phyloP scores from a whole-genome alignment of 2,329 filamentous ascomycete species.

The Diplodia scrobiculata region DNA sequence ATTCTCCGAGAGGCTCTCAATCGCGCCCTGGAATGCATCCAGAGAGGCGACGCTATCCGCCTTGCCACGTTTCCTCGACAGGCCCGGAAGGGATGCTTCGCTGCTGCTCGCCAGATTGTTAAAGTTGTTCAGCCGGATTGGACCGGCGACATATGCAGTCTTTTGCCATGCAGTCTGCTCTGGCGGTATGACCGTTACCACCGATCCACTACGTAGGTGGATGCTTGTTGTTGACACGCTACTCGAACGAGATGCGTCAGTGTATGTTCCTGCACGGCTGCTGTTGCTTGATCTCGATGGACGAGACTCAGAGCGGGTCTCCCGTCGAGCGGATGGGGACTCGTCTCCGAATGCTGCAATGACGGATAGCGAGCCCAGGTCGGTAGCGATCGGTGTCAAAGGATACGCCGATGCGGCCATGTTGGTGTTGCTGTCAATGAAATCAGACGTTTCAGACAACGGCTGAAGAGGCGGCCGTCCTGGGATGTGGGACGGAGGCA shows the following conservation, averaged over 20 bases:
- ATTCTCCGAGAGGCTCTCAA: slow-evolving; percentile 10
- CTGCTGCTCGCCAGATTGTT: neutral
- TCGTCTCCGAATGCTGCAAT: slow-evolving; percentile 24
- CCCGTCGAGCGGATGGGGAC: slow-evolving; percentile 4
- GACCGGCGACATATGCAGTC: slow-evolving; percentile 47
- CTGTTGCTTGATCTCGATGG: neutral
- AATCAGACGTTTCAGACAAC: slow-evolving; percentile 15
- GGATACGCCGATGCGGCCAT: slow-evolving; percentile 18
- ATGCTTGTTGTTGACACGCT: slow-evolving; percentile 20
- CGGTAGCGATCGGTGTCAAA: slow-evolving; percentile 32
- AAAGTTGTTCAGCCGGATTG: slow-evolving; percentile 45
- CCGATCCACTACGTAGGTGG: slow-evolving; percentile 38
- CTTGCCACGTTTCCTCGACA: neutral
- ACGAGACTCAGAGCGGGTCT: neutral
- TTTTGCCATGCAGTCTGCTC: slow-evolving; percentile 42
- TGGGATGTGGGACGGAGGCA: slow-evolving; percentile 6
- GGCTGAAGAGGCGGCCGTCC: slow-evolving; percentile 11
- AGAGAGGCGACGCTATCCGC: slow-evolving; percentile 6
- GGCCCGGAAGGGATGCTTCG: neutral
- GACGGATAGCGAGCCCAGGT: slow-evolving; percentile 14
- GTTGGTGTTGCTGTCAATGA: slow-evolving; percentile 30
- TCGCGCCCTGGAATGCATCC: slow-evolving; percentile 20
- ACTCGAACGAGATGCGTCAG: slow-evolving; percentile 14
- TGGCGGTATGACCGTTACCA: slow-evolving; percentile 41
- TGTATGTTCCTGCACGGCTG: slow-evolving; percentile 11